Conservation (phyloP, 164 flowering plant species). For the Amborella trichopoda region DNA sequence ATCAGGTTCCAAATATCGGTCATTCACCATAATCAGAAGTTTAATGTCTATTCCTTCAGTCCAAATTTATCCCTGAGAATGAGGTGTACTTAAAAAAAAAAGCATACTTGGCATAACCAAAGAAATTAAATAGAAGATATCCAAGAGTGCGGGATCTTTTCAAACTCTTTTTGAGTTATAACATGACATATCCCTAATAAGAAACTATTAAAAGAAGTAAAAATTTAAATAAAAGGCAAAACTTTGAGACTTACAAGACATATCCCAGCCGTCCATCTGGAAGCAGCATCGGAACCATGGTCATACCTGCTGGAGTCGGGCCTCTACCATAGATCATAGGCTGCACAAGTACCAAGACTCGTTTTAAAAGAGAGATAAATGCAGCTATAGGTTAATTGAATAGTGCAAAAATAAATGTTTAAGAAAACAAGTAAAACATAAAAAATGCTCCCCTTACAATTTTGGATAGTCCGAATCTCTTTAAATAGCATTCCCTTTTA, state of each 20-base stretch:
- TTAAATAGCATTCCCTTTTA: not conserved
- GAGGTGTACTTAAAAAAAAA: not conserved
- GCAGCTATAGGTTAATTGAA: not conserved
- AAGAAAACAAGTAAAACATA: not conserved
- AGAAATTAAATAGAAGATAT: not conserved
- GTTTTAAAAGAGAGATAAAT: not conserved
- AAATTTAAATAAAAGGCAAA: not conserved
- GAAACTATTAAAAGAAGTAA: not conserved
- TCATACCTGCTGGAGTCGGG: constrained; percentile 62
- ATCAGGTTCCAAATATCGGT: too few species aligned
- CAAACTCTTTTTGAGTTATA: not conserved
- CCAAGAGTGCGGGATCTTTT: not conserved
- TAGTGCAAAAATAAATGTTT: not conserved
- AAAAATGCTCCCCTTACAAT: not conserved
- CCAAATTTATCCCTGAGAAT: too few species aligned
- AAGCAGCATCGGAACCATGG: constrained; percentile 84
- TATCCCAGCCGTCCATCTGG: constrained; percentile 89
- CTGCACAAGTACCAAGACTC: constrained; percentile 20
- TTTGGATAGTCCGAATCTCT: too few species aligned
- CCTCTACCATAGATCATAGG: constrained; percentile 74
- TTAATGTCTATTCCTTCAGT: too few species aligned
- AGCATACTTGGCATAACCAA: not conserved
- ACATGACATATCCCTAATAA: not conserved
- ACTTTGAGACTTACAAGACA: constrained; percentile 49
- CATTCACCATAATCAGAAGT: too few species aligned